These are phyloP conservation scores for Rhodotorula sp. DNA, from an alignment of 1,284 basidiomycete genomes.

Conservation along the genomic window DNA sequence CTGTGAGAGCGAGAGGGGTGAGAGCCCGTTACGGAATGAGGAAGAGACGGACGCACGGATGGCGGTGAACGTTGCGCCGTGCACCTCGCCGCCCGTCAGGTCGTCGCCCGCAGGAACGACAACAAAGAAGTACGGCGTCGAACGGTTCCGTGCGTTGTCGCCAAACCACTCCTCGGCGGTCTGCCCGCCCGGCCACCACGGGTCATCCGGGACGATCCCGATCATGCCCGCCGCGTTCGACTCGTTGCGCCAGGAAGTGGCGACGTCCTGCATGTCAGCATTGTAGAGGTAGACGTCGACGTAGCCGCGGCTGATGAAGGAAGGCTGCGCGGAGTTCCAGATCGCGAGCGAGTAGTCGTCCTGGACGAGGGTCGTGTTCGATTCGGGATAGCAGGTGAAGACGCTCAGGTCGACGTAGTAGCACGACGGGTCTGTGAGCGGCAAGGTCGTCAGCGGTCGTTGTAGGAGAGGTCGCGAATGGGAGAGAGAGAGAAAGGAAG, in stretches of 20 bases:
- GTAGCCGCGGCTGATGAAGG: constrained; percentile 17
- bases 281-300: constrained; percentile 72
- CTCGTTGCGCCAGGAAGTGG: constrained; percentile 53
- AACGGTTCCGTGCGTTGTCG: constrained; percentile 53
- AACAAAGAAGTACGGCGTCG: constrained; percentile 70
- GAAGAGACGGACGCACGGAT: constrained; percentile 63
- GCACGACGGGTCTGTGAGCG: constrained; percentile 47
- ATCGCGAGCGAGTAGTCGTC: constrained; percentile 60
- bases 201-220: constrained; percentile 65
- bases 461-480: not conserved
- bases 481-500: too few species aligned
- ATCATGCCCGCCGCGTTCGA: constrained; percentile 60
- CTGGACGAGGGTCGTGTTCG: constrained; percentile 61
- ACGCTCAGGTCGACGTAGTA: constrained; percentile 61
- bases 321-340: constrained; percentile 7
- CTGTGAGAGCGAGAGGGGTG: not conserved
- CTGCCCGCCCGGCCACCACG: constrained; percentile 63
- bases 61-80: constrained; percentile 70
- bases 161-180: constrained; percentile 56
- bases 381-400: constrained; percentile 68
- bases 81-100: constrained; percentile 61
- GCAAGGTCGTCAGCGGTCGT: not conserved
- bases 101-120: constrained; percentile 61
- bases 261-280: constrained; percentile 60
- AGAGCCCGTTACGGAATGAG: not conserved